A percentile compares a stretch with the other conserved stretches of the same genome.
These are phyloP conservation scores for Fomes fomentarius DNA, from an alignment of 1,284 basidiomycete genomes.

Conservation along the genomic window DNA sequence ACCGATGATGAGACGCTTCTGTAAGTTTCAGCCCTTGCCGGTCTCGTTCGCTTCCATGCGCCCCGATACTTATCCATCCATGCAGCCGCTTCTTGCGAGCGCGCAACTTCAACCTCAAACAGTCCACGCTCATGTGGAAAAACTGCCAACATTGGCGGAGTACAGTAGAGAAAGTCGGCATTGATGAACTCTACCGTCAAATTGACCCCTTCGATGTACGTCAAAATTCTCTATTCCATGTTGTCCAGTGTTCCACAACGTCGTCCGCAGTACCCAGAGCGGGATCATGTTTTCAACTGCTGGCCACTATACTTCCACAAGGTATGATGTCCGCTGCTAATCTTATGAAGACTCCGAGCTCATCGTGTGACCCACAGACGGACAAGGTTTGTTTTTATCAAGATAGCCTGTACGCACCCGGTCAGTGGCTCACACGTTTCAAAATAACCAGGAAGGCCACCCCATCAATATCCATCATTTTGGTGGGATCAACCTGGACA, in stretches of 20 bases:
- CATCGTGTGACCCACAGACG: conserved; percentile 40
- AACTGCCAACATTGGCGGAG: conserved; percentile 64
- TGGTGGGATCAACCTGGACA: conserved; percentile 59
- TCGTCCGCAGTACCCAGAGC: conserved; percentile 60
- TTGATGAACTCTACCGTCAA: conserved; percentile 56
- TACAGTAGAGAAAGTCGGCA: conserved; percentile 56
- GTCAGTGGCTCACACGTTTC: neutral
- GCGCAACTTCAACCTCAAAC: conserved; percentile 56
- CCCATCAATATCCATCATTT: conserved; percentile 70
- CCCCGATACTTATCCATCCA: conserved; percentile 4
- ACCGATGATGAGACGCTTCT: conserved; percentile 65
- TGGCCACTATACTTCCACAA: conserved; percentile 81
- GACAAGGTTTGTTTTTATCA: conserved; percentile 54
- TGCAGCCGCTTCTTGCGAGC: conserved; percentile 70
- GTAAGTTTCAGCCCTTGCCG: conserved; percentile 29
- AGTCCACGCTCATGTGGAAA: conserved; percentile 59
- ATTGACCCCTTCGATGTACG: conserved; percentile 67
- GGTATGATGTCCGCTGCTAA: conserved; percentile 37
- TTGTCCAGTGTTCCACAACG: neutral
- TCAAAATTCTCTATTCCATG: conserved; percentile 12
- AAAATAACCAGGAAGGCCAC: conserved; percentile 62
- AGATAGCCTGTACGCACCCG: too few relatives aligned
- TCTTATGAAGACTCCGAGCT: neutral
- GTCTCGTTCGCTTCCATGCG: neutral
- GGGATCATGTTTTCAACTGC: conserved; percentile 65